phyloP scores from a whole-genome alignment of 495 filamentous ascomycete genomes.

The Daldinia concentrica region DNA sequence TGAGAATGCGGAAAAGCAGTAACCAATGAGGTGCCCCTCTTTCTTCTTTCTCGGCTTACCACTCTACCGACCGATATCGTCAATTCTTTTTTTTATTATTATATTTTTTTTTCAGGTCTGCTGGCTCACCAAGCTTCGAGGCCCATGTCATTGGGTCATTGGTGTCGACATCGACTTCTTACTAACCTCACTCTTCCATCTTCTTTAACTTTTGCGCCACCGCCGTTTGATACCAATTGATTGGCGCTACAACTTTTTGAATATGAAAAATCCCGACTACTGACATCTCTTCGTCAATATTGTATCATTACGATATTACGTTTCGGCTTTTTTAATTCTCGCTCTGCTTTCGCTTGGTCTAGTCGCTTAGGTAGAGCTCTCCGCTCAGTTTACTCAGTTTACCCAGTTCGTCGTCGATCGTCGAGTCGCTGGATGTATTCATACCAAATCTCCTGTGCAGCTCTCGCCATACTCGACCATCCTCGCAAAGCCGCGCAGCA shows the following conservation, averaged over 20 bases:
- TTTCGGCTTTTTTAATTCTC: slow-evolving; percentile 13
- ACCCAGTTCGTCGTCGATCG: slow-evolving; percentile 18
- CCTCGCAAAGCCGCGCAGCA: slow-evolving; percentile 39
- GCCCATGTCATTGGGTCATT: slow-evolving; percentile 18
- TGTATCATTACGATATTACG: slow-evolving; percentile 19
- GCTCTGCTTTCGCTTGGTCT: slow-evolving; percentile 4
- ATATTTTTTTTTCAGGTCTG: slow-evolving; percentile 30
- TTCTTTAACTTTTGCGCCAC: slow-evolving; percentile 40
- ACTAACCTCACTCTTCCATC: slow-evolving; percentile 18
- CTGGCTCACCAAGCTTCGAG: slow-evolving; percentile 15
- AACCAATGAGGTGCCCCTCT: slow-evolving; percentile 36
- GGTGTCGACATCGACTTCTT: slow-evolving; percentile 35
- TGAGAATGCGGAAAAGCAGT: slow-evolving; percentile 40
- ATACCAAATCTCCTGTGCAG: slow-evolving; percentile 37
- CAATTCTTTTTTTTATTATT: slow-evolving; percentile 30
- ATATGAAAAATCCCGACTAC: slow-evolving; percentile 19
- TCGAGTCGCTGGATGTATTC: slow-evolving; percentile 35
- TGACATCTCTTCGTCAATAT: slow-evolving; percentile 34
- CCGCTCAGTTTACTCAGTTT: neutral
- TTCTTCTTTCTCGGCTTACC: slow-evolving; percentile 42
- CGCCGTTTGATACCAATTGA: slow-evolving; percentile 35
- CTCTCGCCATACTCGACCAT: slow-evolving; percentile 35
- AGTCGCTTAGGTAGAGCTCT: slow-evolving; percentile 4
- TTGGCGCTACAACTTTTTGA: slow-evolving; percentile 30
- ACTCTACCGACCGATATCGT: slow-evolving; percentile 48